Evolutionary conservation across 768 basidiomycete species (phyloP).

Genomic region (Lactarius vividus): DNA sequence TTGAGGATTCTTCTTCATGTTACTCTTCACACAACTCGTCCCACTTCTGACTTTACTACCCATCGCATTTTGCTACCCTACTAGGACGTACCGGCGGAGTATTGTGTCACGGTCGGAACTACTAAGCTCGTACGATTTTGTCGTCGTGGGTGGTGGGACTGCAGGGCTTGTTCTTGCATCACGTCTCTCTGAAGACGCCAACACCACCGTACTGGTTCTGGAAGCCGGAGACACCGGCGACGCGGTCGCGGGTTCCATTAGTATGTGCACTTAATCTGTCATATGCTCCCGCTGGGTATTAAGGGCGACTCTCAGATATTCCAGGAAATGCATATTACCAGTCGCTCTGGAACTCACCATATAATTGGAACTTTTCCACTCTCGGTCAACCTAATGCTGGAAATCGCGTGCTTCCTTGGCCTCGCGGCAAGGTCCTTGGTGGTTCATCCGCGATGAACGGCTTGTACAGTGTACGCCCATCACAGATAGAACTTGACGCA

Average conservation of each 20-base stretch:
- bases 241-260: conserved; percentile 35
- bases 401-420: conserved; percentile 49
- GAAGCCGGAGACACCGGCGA: conserved; percentile 48
- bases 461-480: conserved; percentile 60
- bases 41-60: neutral
- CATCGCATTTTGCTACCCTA: neutral
- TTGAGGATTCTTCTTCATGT: neutral
- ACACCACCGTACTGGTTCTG: conserved; percentile 44
- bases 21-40: neutral
- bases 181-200: conserved; percentile 45
- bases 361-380: conserved; percentile 58
- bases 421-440: conserved; percentile 66
- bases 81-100: conserved; percentile 34
- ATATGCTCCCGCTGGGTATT: neutral
- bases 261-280: conserved; percentile 31
- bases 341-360: conserved; percentile 45
- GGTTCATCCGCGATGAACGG: conserved; percentile 70
- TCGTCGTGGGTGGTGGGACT: conserved; percentile 49
- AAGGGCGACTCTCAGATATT: conserved; percentile 37
- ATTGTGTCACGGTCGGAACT: conserved; percentile 42
- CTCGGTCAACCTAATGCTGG: conserved; percentile 45
- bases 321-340: conserved; percentile 53
- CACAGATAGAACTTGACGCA: conserved; percentile 45
- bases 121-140: conserved; percentile 50
- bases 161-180: conserved; percentile 48